Base-by-base conservation (phyloP, 441 rosid genomes). In the Euphorbia corollata region DNA sequence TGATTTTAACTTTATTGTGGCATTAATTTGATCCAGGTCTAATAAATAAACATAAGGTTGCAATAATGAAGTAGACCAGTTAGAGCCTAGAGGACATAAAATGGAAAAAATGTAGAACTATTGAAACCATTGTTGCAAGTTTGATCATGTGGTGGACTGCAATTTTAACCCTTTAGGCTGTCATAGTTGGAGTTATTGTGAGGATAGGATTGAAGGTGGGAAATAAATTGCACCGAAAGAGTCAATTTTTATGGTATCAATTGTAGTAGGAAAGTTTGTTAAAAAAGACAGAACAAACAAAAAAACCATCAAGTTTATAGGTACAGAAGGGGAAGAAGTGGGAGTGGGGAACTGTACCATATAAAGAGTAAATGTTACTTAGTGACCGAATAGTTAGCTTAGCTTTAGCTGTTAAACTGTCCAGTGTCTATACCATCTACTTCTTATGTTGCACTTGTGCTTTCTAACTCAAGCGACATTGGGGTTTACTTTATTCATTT, bases 141-240 rank as follows among this genome's bases (percentile, higher is more conserved):
- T 39, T 3, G 18, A 16, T 22, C 18, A 22, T 12, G 22, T n/a
- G 43, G 0, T 23, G 18, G 34, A 45, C 2, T 10, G 41, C 7
- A 36, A 60, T 36, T 8, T 36, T n/a, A n/a, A 18, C 32, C 16
- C 5, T 41, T 61, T 11, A 3, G 34, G 30, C 43, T 13, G 34
- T 11, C 34, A 8, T 41, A n/a, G 53, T 41, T 20, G 47, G 65
- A 61, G 16, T 16, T n/a, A 15, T 24, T 41, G 12, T 54, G 51
- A 20, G 51, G 20, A 30, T 48, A 41, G 53, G 24, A 62, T 41
- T 43, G 15, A 11, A 10, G 56, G 12, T 16, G 53, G 50, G 55
- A 19, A 45, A 18, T 68, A 59, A 51, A 61, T 61, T 59, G 55
- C 53, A 69, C 61, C 61, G 72, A 41, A 61, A 69, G 39, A 48